A percentile compares a stretch with the other conserved stretches of the same genome.
Conservation (phyloP, 75 land plant genomes). For the Selaginella moellendorffii region DNA sequence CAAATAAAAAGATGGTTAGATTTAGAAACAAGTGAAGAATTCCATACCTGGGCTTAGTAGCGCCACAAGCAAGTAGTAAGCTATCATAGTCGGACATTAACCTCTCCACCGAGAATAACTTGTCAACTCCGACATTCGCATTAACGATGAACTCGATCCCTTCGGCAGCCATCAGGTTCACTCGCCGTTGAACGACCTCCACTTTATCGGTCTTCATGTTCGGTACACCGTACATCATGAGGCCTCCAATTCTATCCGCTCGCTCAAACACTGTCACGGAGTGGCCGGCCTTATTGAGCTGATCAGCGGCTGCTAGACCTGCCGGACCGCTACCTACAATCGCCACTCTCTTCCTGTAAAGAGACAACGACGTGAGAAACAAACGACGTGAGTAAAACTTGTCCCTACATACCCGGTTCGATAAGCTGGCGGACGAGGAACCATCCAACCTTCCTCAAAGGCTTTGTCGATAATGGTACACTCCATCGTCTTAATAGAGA, state of each 20-base stretch:
- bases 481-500: conserved; percentile 93
- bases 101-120: conserved; percentile 51
- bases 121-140: conserved; percentile 86
- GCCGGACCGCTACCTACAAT: conserved; percentile 98
- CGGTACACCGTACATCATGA: conserved; percentile 99
- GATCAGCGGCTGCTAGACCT: conserved; percentile 98
- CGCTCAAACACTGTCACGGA: conserved; percentile 91
- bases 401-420: conserved; percentile 66
- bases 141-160: conserved; percentile 79
- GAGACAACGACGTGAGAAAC: no score
- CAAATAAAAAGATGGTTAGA: neutral
- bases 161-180: conserved; percentile 82
- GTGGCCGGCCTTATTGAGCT: conserved; percentile 85
- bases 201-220: conserved; percentile 97
- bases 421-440: conserved; percentile 69
- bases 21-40: neutral
- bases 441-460: conserved; percentile 97
- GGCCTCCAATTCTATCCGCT: conserved; percentile 88
- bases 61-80: conserved; percentile 79
- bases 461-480: conserved; percentile 95
- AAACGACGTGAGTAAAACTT: neutral
- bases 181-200: conserved; percentile 90
- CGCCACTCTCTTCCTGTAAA: conserved; percentile 72
- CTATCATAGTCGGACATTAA: conserved; percentile 63
- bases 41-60: conserved; percentile 83